Evolutionary conservation across 495 filamentous ascomycete genomes (phyloP), one percentile per base, ranked within the genome.

Genomic region (Neurospora hispaniola): DNA sequence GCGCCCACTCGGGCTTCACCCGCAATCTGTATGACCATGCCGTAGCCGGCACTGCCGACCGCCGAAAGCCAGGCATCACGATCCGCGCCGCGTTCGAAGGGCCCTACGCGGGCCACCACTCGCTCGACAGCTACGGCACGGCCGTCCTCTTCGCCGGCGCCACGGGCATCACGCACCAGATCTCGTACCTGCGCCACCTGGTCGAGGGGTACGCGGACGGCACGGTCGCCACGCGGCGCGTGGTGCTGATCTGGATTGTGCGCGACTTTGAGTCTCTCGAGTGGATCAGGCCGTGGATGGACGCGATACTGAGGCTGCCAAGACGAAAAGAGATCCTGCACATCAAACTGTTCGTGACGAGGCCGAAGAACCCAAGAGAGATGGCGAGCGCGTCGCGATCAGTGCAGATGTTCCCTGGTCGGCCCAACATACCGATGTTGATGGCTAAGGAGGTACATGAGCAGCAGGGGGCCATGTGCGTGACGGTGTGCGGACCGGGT

Each of bases 261-360:
- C 93, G 94, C 73, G 92, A 94, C 48, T 89, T 89, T 14, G 93
- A 96, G 72, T 88, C 94, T 73, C 85, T 97, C 12, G 93, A 97
- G 81, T 99, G 96, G 96, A 93, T 94, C 75, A 87, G 92, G 8
- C 91, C 93, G 16, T 98, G 92, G 92, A 97, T 99, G 92, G 94
- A 94, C 73, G 85, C 86, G 74, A 91, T 98, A 71, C 84, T 98
- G 72, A 86, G 85, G 48, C 90, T 97, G 90, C 89, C 92, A 10
- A 84, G 88, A 62, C 89, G 94, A 4, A 85, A 91, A 31, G 92
- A 95, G 18, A 84, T 96, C 4, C 88, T 98, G 66, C 89, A 89
- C 69, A 90, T 97, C 78, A 89, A 93, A 80, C 87, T 98, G 5
- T 97, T 96, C 81, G 88, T 98, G 71, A 98, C 94, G 2, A 86